Percentiles rank a stretch among this genome's conserved stretches.
phyloP scores from a whole-genome alignment of 2,329 filamentous ascomycete species.

The Botrytis paeoniae region DNA sequence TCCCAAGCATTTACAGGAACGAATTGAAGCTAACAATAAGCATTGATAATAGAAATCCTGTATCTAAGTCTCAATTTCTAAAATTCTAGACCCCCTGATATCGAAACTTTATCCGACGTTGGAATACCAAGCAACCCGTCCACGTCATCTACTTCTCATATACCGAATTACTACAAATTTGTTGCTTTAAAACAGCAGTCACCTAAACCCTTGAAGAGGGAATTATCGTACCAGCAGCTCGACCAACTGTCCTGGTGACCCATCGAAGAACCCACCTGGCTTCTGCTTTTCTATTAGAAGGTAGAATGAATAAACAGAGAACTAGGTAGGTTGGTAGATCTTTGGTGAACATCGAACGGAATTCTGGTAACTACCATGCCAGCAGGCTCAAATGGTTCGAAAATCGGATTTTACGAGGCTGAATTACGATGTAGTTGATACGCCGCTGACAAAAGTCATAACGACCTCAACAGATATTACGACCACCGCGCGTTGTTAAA shows the following conservation, averaged over 20 bases:
- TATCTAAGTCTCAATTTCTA: neutral
- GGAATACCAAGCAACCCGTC: neutral
- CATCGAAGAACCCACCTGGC: too few relatives aligned
- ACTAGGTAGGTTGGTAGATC: accelerated
- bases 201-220: neutral
- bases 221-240: neutral
- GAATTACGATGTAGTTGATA: neutral
- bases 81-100: too few relatives aligned
- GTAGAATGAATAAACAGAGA: neutral
- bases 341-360: neutral
- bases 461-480: neutral
- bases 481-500: neutral
- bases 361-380: neutral
- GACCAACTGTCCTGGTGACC: neutral
- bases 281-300: too few relatives aligned
- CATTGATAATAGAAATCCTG: neutral
- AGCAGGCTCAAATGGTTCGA: neutral
- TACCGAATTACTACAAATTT: neutral
- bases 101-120: neutral
- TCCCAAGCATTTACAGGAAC: neutral
- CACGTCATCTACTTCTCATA: neutral
- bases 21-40: neutral
- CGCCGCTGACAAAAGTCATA: neutral
- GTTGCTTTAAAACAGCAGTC: accelerated
- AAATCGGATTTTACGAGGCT: neutral